A percentile compares a stretch with the other conserved stretches of the same genome.
Evolutionary conservation across 129 eudicot species (phyloP).

Genomic region (Tagetes erecta): DNA sequence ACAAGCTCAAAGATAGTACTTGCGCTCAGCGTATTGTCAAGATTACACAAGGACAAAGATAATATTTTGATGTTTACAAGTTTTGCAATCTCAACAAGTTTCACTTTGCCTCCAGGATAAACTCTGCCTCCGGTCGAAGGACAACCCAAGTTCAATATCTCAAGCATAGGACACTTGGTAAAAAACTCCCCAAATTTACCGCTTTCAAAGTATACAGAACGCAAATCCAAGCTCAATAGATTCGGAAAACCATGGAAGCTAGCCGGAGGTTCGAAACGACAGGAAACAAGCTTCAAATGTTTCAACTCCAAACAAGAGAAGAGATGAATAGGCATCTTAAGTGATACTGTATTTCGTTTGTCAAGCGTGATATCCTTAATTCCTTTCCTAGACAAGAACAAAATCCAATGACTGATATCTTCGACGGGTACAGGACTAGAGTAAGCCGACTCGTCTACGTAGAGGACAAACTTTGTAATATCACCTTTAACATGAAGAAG

Average conservation of each 20-base stretch:
- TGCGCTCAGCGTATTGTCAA: not conserved
- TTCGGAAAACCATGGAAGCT: slow-evolving; percentile 21
- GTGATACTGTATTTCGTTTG: not conserved
- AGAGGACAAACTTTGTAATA: slow-evolving; percentile 17
- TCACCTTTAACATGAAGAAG: not conserved
- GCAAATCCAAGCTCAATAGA: slow-evolving; percentile 15
- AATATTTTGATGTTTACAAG: not conserved
- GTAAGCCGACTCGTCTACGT: not conserved
- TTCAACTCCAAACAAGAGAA: slow-evolving; percentile 23
- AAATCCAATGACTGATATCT: slow-evolving; percentile 9
- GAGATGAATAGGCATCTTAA: slow-evolving; percentile 7
- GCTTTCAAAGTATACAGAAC: not conserved
- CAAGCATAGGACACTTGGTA: slow-evolving; percentile 11
- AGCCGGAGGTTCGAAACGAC: not conserved
- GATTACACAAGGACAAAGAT: slow-evolving; percentile 14
- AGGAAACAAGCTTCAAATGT: not conserved
- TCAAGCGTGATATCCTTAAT: not conserved
- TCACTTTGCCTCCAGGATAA: no score
- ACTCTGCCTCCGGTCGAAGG: no score
- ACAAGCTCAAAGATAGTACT: not conserved
- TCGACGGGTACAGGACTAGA: not conserved
- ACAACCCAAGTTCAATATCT: not conserved
- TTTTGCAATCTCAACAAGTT: no score
- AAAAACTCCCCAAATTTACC: not conserved
- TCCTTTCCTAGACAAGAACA: not conserved